These are phyloP conservation scores for Cladorrhinum samala DNA, from an alignment of 495 filamentous ascomycete genomes.

Conservation along the genomic window DNA sequence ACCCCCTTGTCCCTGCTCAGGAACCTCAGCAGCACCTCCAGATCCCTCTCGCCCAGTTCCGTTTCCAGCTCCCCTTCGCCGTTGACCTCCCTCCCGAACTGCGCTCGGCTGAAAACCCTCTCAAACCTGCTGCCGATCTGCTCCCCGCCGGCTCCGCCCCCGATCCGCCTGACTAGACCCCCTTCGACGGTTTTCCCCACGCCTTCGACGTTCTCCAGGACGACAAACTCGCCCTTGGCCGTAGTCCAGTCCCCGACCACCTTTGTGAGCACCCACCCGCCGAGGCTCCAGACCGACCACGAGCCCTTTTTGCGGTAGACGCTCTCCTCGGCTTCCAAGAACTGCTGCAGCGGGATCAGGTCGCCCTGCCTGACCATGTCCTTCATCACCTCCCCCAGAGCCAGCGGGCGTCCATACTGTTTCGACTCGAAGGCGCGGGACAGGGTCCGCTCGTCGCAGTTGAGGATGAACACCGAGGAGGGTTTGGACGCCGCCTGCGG, in stretches of 20 bases:
- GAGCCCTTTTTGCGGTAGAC: conserved; percentile 52
- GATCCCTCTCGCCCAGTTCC: conserved; percentile 58
- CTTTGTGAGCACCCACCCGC: conserved; percentile 71
- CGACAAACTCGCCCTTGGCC: conserved; percentile 49
- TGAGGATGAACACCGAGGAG: conserved; percentile 51
- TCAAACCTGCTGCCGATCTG: conserved; percentile 52
- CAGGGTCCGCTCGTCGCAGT: conserved; percentile 58
- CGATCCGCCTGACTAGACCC: conserved; percentile 33
- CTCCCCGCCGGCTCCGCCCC: conserved; percentile 29
- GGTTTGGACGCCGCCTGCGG: conserved; percentile 44
- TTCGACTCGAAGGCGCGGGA: conserved; percentile 63
- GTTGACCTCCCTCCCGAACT: conserved; percentile 56
- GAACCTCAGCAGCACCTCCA: conserved; percentile 65
- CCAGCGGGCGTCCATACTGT: conserved; percentile 80
- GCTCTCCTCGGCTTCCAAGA: conserved; percentile 52
- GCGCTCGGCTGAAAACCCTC: conserved; percentile 59
- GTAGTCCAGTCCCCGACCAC: conserved; percentile 51
- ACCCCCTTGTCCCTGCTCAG: conserved; percentile 61
- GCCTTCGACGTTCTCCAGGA: conserved; percentile 54
- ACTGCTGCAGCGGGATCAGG: conserved; percentile 62
- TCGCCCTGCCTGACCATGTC: conserved; percentile 64
- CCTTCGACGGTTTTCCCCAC: no score
- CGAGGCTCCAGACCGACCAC: conserved; percentile 47
- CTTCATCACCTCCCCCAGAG: conserved; percentile 69
- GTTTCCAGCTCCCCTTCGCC: conserved; percentile 43